phyloP scores from a whole-genome alignment of 805 yeast genomes.

The Ogataea siamensis region DNA sequence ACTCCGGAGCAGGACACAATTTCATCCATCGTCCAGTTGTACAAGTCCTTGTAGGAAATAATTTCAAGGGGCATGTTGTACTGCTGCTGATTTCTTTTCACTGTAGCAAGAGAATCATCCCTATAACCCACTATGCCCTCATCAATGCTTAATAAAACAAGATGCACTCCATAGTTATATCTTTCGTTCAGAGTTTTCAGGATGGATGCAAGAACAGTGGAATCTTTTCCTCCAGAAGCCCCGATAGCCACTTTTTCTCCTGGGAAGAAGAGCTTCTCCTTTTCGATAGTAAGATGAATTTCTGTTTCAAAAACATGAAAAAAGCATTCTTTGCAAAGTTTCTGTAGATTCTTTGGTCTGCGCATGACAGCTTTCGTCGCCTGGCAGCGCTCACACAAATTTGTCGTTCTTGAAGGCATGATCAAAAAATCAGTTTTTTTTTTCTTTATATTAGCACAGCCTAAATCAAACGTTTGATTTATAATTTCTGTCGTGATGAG shows the following conservation, averaged over 20 bases:
- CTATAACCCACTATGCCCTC: conserved; percentile 97
- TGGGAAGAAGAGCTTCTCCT: conserved; percentile 62
- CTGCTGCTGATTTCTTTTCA: conserved; percentile 86
- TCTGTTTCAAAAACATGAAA: conserved; percentile 91
- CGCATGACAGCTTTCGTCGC: conserved; percentile 80
- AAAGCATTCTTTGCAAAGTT: conserved; percentile 88
- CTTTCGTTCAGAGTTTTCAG: conserved; percentile 85
- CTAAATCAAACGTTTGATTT: neutral
- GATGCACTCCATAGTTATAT: conserved; percentile 80
- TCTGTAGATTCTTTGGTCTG: conserved; percentile 89
- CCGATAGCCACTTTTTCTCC: conserved; percentile 96
- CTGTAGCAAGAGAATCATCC: conserved; percentile 96
- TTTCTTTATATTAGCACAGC: conserved; percentile 7
- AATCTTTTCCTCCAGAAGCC: conserved; percentile 98
- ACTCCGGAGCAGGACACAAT: conserved; percentile 93
- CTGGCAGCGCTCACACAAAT: conserved; percentile 81
- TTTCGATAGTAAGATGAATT: conserved; percentile 82
- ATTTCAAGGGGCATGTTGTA: conserved; percentile 41
- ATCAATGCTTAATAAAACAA: conserved; percentile 83
- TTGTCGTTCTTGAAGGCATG: conserved; percentile 33
- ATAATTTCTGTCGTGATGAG: neutral
- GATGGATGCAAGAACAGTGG: conserved; percentile 89
- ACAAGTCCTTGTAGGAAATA: conserved; percentile 80
- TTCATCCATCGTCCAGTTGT: conserved; percentile 99
- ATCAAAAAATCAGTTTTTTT: neutral